Conservation (phyloP, 345 rosid genomes). For the Populus euphratica region DNA sequence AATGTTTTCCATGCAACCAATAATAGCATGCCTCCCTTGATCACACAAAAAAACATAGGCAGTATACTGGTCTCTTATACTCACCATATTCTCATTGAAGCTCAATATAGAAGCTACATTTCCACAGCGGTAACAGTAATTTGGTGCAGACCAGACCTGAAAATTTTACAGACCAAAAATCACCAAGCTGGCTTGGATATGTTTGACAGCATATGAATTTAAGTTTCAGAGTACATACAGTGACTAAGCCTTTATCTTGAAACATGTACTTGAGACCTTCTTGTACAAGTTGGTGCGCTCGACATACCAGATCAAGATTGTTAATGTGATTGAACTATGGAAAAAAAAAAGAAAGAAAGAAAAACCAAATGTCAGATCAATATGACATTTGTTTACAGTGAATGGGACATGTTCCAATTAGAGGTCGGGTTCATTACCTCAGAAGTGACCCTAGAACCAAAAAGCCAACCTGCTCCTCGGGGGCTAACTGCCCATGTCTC, state of each 20-base stretch:
- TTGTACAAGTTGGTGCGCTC: constrained; percentile 99
- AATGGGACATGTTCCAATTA: neutral
- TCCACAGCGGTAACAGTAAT: constrained; percentile 98
- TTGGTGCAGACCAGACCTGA: constrained; percentile 99
- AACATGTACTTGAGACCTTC: constrained; percentile 99
- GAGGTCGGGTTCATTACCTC: constrained; percentile 53
- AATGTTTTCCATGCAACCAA: neutral
- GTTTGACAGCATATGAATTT: neutral
- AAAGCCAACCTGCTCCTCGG: constrained; percentile 99
- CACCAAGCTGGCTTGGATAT: constrained; percentile 16
- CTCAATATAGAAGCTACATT: constrained; percentile 99
- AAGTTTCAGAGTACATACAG: constrained; percentile 46
- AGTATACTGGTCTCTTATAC: neutral
- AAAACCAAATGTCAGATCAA: neutral
- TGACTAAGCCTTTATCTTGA: constrained; percentile 98
- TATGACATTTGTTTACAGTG: constrained; percentile 3
- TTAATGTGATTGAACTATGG: constrained; percentile 92
- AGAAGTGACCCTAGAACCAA: constrained; percentile 95
- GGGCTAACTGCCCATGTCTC: constrained; percentile 99
- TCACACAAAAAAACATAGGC: neutral
- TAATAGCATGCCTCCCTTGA: neutral
- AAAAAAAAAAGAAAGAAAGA: neutral
- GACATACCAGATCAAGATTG: constrained; percentile 91
- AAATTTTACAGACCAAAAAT: constrained; percentile 24
- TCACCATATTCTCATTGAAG: constrained; percentile 93